Conservation (phyloP, 139 green algal species). For the Chlorella sorokiniana region DNA sequence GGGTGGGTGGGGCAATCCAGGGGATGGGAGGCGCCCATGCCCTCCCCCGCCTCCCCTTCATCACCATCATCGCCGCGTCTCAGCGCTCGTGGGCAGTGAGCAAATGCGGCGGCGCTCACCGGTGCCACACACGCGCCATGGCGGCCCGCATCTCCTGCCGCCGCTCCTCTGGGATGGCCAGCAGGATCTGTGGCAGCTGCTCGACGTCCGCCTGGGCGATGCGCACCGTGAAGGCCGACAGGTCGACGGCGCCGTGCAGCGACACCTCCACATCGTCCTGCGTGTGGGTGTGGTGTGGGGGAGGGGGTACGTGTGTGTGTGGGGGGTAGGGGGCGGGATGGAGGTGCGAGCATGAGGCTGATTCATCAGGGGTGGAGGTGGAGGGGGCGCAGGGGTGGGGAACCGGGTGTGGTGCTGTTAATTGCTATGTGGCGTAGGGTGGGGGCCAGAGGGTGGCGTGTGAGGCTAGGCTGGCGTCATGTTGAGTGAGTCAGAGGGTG, state of each 20-base stretch:
- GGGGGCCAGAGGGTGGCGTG: too few relatives aligned
- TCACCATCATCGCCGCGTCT: slow-evolving; percentile 9
- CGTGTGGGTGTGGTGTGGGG: not conserved
- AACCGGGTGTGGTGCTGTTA: too few relatives aligned
- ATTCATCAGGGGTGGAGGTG: too few relatives aligned
- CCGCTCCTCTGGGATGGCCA: slow-evolving; percentile 24
- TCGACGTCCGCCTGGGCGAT: slow-evolving; percentile 37
- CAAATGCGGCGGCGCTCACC: slow-evolving; percentile 47
- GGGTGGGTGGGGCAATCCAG: not conserved
- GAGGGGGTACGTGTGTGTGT: not conserved
- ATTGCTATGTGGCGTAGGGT: too few relatives aligned
- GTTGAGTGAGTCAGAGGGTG: too few relatives aligned
- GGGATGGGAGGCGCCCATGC: not conserved
- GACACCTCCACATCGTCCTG: slow-evolving; percentile 35
- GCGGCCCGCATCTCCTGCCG: slow-evolving; percentile 43
- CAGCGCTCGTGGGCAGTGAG: not conserved
- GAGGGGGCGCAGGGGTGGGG: too few relatives aligned
- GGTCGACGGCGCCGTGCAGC: slow-evolving; percentile 35
- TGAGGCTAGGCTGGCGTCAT: too few relatives aligned
- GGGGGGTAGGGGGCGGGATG: slow-evolving; percentile 5
- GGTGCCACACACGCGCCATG: slow-evolving; percentile 51
- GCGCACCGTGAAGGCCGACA: slow-evolving; percentile 21
- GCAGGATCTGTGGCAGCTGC: slow-evolving; percentile 55
- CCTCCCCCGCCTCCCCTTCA: too few relatives aligned
- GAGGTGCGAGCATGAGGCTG: slow-evolving; percentile 39